Base-by-base conservation (phyloP, 1,139 yeast genomes). In the Kazachstania sp. region DNA sequence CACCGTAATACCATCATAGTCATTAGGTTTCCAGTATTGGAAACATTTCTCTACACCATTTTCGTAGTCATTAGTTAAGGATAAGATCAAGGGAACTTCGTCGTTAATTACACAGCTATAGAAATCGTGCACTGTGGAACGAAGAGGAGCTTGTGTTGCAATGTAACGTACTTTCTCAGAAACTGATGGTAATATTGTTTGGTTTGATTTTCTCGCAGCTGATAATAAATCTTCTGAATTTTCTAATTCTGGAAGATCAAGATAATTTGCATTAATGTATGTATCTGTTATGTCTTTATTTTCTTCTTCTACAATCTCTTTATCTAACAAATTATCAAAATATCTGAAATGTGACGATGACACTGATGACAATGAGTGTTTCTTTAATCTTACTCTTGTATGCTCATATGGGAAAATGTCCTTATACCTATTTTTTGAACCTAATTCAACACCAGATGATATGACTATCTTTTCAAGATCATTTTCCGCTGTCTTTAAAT, bases 71-170 rank as follows among this genome's bases (percentile, higher is more conserved):
- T 78, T 74, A 37, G 92, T 86, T 50, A 86, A 71, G 63, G 86
- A 80, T 18, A 86, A 70, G 44, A 86, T 79, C 13, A 84, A 67
- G 13, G 82, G 79, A 16, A 81, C 78, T 11, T 73, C 65, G 51
- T 83, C 77, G 51, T 78, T 76, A 69, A 79, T 71, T 8, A 83
- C 71, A 53, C 85, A 78, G 50, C 79, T 77, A 80, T 88, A 85
- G 57, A 86, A 86, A 61, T 86, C 95, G 3, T 75, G 77, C 46
- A 82, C 74, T 0, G 95, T 85, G 35, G 78, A 78, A 3, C 74
- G 71, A 47, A 86, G 66, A 3, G 95, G 95, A 1, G 94, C 95
- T 59, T 86, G 95, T 0, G 95, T 81, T 0, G 95, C 95, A 56
- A 86, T 83, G 60, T 82, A 83, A 45, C 77, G 71, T 45, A 61